Percentiles rank a stretch among this genome's conserved stretches.
phyloP scores from a whole-genome alignment of 2,329 filamentous ascomycete genomes.

The Metarhizium rileyi region DNA sequence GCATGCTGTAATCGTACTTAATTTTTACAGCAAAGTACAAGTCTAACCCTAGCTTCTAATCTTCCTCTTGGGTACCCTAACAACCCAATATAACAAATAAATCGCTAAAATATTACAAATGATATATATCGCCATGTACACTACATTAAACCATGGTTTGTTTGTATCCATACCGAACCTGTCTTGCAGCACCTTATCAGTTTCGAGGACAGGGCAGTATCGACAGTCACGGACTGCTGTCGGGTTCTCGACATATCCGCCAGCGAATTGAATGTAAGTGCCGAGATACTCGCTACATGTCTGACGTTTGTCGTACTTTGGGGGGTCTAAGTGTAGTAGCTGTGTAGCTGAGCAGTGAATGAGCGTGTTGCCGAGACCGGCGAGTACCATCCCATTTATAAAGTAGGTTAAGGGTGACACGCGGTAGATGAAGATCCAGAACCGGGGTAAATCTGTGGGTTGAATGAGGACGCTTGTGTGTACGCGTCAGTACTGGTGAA shows the following conservation, averaged over 20 bases:
- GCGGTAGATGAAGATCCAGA: slow-evolving; percentile 14
- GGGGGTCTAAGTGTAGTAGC: neutral
- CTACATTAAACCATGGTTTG: too few species aligned
- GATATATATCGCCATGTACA: too few species aligned
- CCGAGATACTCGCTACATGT: neutral
- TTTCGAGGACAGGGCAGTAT: neutral
- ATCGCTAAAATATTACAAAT: too few species aligned
- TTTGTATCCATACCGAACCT: too few species aligned
- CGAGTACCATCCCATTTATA: slow-evolving; percentile 16
- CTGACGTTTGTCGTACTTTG: neutral
- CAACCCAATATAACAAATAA: too few species aligned
- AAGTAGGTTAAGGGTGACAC: slow-evolving; percentile 20
- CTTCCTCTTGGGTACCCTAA: too few species aligned
- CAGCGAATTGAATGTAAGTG: neutral
- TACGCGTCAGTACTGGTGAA: too few species aligned
- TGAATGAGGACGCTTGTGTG: slow-evolving; percentile 8
- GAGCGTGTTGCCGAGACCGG: slow-evolving; percentile 16
- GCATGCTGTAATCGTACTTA: too few species aligned
- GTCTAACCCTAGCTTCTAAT: too few species aligned
- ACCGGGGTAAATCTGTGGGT: slow-evolving; percentile 7
- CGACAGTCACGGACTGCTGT: neutral
- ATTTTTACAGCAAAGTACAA: too few species aligned
- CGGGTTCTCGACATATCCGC: neutral
- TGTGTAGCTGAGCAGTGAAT: slow-evolving; percentile 8
- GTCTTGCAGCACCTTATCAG: too few species aligned